Evolutionary conservation across 2,329 filamentous ascomycete species (phyloP).

Genomic region (Sporothrix schenckii): DNA sequence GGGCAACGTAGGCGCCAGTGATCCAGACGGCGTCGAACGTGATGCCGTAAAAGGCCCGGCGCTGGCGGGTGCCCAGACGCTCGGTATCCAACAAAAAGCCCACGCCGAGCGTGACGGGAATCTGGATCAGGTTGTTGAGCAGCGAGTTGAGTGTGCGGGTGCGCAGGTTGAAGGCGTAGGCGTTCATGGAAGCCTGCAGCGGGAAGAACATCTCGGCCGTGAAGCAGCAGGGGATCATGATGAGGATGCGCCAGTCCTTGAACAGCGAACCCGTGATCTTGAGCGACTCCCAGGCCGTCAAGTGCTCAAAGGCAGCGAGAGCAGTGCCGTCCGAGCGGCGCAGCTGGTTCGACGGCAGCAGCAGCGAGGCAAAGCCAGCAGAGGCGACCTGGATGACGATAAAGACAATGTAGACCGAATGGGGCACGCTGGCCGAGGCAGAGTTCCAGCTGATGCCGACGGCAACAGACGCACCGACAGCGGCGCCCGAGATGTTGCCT

Average conservation of each 20-base stretch:
- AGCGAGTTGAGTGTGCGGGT: constrained; percentile 40
- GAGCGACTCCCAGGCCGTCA: constrained; percentile 39
- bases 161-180: constrained; percentile 30
- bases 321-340: constrained; percentile 40
- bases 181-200: constrained; percentile 43
- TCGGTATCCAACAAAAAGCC: constrained; percentile 23
- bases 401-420: constrained; percentile 40
- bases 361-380: constrained; percentile 29
- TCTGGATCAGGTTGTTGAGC: constrained; percentile 42
- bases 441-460: constrained; percentile 17
- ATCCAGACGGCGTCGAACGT: constrained; percentile 38
- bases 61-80: constrained; percentile 16
- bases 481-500: constrained; percentile 40
- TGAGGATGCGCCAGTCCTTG: constrained; percentile 35
- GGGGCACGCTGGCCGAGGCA: constrained; percentile 33
- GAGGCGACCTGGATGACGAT: constrained; percentile 38
- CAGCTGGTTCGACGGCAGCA: constrained; percentile 38
- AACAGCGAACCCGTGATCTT: constrained; percentile 41
- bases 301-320: constrained; percentile 39
- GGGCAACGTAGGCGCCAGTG: constrained; percentile 39
- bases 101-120: constrained; percentile 35
- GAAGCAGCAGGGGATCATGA: constrained; percentile 40
- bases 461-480: constrained; percentile 39
- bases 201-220: constrained; percentile 42
- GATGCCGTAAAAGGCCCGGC: constrained; percentile 20